Evolutionary conservation across 345 rosid genomes (phyloP).

Genomic region (Schrenkiella parvula): DNA sequence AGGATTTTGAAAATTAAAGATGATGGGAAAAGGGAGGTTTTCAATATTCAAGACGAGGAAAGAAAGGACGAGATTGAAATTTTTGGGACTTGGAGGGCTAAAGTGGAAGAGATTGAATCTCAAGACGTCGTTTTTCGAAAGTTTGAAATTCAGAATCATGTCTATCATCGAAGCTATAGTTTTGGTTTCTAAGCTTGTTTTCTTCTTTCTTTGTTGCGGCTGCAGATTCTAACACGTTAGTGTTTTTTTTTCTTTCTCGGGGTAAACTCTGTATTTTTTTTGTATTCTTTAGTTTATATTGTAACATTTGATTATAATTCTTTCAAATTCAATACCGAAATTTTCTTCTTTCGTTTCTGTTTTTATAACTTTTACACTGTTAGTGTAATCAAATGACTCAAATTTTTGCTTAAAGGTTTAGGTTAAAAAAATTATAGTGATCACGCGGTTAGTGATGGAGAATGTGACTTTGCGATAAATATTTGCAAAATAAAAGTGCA

Average conservation of each 20-base stretch:
- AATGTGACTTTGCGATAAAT: neutral
- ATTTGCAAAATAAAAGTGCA: neutral
- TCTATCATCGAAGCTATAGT: slow-evolving; percentile 27
- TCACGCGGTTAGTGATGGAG: neutral
- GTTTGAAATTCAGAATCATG: slow-evolving; percentile 12
- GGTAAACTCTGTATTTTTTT: neutral
- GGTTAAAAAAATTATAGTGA: neutral
- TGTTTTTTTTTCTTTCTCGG: neutral
- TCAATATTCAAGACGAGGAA: slow-evolving; percentile 17
- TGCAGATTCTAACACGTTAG: slow-evolving; percentile 22
- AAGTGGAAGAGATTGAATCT: slow-evolving; percentile 32
- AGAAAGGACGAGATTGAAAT: slow-evolving; percentile 29
- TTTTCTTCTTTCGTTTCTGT: neutral
- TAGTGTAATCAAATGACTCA: neutral
- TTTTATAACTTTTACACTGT: neutral
- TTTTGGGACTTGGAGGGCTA: slow-evolving; percentile 16
- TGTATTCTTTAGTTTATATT: neutral
- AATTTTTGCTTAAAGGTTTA: too few species aligned
- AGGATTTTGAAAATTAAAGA: neutral
- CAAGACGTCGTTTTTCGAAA: slow-evolving; percentile 26
- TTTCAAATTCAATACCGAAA: neutral
- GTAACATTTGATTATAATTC: neutral
- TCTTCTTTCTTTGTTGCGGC: slow-evolving; percentile 30
- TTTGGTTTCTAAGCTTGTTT: slow-evolving; percentile 25
- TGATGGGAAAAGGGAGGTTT: slow-evolving; percentile 4